A percentile compares a stretch with the other conserved stretches of the same genome.
phyloP scores from a whole-genome alignment of 192 early-diverging fungal genomes.

The Coemansia sp. region DNA sequence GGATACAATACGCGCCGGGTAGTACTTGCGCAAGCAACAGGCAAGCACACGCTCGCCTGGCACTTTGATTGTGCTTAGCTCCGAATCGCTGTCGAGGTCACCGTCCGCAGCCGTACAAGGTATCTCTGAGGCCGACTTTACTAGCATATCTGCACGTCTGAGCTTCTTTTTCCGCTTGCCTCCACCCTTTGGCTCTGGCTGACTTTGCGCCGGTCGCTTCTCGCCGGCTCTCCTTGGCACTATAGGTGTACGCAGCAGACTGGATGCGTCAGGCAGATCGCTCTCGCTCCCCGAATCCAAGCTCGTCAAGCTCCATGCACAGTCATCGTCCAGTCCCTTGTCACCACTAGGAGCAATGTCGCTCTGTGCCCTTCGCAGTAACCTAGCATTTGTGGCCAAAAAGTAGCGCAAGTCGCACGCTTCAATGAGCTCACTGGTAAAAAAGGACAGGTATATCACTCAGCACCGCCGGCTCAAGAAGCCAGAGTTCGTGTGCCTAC shows the following conservation, averaged over 20 bases:
- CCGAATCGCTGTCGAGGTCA: slow-evolving; percentile 9
- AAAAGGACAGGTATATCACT: neutral
- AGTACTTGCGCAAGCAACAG: slow-evolving; percentile 34
- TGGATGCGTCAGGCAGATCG: slow-evolving; percentile 43
- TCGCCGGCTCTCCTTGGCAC: neutral
- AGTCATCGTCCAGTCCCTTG: neutral
- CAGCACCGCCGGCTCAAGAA: neutral
- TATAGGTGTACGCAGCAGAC: slow-evolving; percentile 20
- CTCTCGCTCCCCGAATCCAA: slow-evolving; percentile 35
- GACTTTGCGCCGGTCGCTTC: neutral
- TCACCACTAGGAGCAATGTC: slow-evolving; percentile 4
- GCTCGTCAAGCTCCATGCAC: neutral
- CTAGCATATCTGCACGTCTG: neutral
- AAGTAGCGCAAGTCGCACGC: neutral
- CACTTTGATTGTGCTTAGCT: slow-evolving; percentile 14
- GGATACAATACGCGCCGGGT: slow-evolving; percentile 31
- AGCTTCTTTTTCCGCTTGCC: neutral
- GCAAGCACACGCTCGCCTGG: slow-evolving; percentile 48
- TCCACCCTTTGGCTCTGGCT: neutral
- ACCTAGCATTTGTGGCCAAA: neutral
- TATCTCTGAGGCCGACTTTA: slow-evolving; percentile 32
- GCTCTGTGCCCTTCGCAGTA: slow-evolving; percentile 28
- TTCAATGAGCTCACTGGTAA: neutral
- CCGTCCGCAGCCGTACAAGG: slow-evolving; percentile 4
- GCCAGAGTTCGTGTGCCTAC: neutral